Evolutionary conservation across 331 rosid genomes (phyloP).

Genomic region (Cydonia oblonga): DNA sequence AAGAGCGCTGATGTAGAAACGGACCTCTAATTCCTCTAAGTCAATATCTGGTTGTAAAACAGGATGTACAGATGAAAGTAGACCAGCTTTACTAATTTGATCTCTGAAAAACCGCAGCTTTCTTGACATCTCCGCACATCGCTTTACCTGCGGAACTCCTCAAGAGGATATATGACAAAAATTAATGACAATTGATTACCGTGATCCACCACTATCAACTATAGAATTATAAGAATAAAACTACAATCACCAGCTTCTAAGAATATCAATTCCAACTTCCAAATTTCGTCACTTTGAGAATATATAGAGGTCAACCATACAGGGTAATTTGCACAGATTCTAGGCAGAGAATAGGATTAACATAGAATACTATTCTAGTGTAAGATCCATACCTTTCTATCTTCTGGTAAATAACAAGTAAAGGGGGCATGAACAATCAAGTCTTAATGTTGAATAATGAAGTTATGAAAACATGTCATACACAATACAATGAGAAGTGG

Average conservation of each 20-base stretch:
- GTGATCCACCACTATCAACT: background rate
- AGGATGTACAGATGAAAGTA: slow-evolving; percentile 43
- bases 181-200: background rate
- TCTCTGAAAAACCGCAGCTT: slow-evolving; percentile 90
- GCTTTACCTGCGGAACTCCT: slow-evolving; percentile 63
- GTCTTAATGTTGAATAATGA: background rate
- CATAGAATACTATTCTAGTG: background rate
- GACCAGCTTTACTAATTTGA: slow-evolving; percentile 80
- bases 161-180: slow-evolving; percentile 10
- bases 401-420: background rate
- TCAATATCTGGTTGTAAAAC: slow-evolving; percentile 63
- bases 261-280: background rate
- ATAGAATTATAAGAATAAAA: background rate
- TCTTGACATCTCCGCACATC: slow-evolving; percentile 98
- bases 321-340: background rate
- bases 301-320: background rate
- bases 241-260: background rate
- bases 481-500: no score
- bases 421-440: background rate
- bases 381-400: slow-evolving; percentile 5
- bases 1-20: slow-evolving; percentile 12
- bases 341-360: background rate
- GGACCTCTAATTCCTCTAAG: slow-evolving; percentile 87
- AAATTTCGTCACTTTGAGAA: background rate
- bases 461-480: background rate